Percentiles rank a stretch among this genome's conserved stretches.
These are phyloP conservation scores for Salix koriyanagi DNA, from an alignment of 345 rosid species.

Conservation along the genomic window DNA sequence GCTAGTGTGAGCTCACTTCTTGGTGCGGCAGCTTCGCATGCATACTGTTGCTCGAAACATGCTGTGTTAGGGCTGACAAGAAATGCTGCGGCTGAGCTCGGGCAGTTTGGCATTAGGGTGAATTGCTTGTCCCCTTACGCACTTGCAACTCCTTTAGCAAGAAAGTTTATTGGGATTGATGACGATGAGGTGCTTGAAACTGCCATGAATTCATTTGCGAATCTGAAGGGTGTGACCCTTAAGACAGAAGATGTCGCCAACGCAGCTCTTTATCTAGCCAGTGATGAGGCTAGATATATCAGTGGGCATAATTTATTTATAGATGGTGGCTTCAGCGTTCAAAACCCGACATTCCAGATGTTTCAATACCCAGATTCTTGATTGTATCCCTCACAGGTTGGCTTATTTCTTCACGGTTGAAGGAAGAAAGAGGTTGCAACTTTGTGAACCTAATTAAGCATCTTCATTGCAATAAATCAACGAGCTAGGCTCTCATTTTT, in stretches of 20 bases:
- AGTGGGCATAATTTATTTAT: conserved; percentile 47
- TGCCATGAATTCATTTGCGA: conserved; percentile 9
- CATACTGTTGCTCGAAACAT: conserved; percentile 46
- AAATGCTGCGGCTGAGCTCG: conserved; percentile 46
- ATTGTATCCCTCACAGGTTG: not conserved
- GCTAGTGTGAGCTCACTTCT: conserved; percentile 15
- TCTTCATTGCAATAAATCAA: too few relatives aligned
- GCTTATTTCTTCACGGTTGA: not conserved
- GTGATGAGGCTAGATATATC: conserved; percentile 50
- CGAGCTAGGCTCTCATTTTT: too few relatives aligned
- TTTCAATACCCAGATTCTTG: conserved; percentile 30
- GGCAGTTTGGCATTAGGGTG: conserved; percentile 48
- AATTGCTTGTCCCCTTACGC: conserved; percentile 49
- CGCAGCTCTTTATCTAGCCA: conserved; percentile 45
- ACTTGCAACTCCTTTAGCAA: conserved; percentile 41
- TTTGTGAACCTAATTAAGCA: too few relatives aligned
- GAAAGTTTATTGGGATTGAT: conserved; percentile 19
- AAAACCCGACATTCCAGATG: conserved; percentile 32
- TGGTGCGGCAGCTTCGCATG: conserved; percentile 26
- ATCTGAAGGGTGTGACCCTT: conserved; percentile 40
- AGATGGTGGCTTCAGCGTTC: conserved; percentile 45
- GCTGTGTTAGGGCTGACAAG: conserved; percentile 46
- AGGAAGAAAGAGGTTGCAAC: too few relatives aligned
- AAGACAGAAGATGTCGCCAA: conserved; percentile 46
- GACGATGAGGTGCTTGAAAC: conserved; percentile 31